phyloP scores from a whole-genome alignment of 345 rosid species.

The Eucalyptus cloeziana region DNA sequence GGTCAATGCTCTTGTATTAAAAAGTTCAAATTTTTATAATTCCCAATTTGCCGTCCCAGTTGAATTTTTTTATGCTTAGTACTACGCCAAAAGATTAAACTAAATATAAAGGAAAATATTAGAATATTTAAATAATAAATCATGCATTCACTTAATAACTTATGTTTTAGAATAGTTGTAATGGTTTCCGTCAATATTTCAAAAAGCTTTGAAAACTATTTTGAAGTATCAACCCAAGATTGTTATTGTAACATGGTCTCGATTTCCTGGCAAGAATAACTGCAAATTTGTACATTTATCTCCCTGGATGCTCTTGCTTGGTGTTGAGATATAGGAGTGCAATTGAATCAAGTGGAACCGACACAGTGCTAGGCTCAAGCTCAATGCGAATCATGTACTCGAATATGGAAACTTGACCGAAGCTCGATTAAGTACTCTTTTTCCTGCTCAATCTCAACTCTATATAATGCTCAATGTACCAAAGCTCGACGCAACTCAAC shows the following conservation, averaged over 20 bases:
- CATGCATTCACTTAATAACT: rapidly evolving
- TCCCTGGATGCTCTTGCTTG: background rate
- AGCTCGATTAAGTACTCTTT: background rate
- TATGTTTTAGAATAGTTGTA: rapidly evolving
- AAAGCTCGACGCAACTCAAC: background rate
- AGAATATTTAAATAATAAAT: rapidly evolving
- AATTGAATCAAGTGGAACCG: background rate
- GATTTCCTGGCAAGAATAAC: background rate
- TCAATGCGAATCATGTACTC: background rate
- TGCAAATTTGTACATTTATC: background rate
- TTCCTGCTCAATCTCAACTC: background rate
- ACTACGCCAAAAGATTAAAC: too few relatives aligned
- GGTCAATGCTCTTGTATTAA: too few relatives aligned
- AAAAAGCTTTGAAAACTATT: background rate
- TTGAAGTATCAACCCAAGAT: background rate
- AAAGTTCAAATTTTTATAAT: too few relatives aligned
- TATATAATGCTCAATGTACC: background rate
- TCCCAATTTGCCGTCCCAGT: too few relatives aligned
- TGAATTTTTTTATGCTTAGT: too few relatives aligned
- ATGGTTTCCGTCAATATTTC: rapidly evolving
- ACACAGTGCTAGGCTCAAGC: background rate
- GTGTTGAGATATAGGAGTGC: background rate
- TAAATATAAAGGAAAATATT: too few relatives aligned
- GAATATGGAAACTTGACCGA: background rate
- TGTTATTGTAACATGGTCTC: background rate